Percentiles rank a stretch among this genome's conserved stretches.
These are phyloP conservation scores for Amanita inopinata DNA, from an alignment of 768 basidiomycete species.

Conservation along the genomic window DNA sequence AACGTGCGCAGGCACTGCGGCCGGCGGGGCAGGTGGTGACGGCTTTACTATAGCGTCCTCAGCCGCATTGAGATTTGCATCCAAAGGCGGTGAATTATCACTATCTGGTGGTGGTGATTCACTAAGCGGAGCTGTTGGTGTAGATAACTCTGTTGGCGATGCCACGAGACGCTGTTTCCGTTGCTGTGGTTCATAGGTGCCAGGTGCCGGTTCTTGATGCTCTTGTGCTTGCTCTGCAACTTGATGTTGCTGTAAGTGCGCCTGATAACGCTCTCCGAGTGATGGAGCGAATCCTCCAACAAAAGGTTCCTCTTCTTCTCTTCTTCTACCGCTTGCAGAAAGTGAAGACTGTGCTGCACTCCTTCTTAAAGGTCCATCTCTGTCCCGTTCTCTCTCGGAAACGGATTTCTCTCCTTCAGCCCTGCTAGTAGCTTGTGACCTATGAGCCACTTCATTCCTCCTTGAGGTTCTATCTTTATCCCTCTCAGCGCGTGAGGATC, in stretches of 20 bases:
- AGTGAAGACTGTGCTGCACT: constrained; percentile 32
- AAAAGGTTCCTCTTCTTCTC: constrained; percentile 34
- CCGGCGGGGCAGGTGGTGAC: constrained; percentile 15
- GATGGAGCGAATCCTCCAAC: constrained; percentile 41
- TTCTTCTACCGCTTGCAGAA: constrained; percentile 19
- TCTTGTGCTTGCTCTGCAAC: constrained; percentile 10
- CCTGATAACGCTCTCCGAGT: constrained; percentile 19
- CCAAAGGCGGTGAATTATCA: neutral
- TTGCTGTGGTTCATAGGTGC: constrained; percentile 14
- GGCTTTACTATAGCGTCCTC: constrained; percentile 14
- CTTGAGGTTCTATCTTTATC: constrained; percentile 11
- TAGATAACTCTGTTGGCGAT: constrained; percentile 13
- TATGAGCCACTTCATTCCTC: constrained; percentile 25
- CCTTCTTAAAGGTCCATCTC: constrained; percentile 23
- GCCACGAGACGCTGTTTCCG: constrained; percentile 12
- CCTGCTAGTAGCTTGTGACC: constrained; percentile 35
- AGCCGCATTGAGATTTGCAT: neutral
- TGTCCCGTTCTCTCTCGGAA: constrained; percentile 25
- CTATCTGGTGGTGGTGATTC: constrained; percentile 10
- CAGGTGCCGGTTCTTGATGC: constrained; percentile 10
- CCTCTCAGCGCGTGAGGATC: constrained; percentile 39
- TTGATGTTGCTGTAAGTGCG: constrained; percentile 13
- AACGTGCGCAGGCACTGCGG: constrained; percentile 52
- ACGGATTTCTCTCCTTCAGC: neutral
- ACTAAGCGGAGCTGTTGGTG: constrained; percentile 14